A percentile compares a stretch with the other conserved stretches of the same genome.
These are phyloP conservation scores for Collybiopsis confluens DNA, from an alignment of 768 basidiomycete species.

Conservation along the genomic window DNA sequence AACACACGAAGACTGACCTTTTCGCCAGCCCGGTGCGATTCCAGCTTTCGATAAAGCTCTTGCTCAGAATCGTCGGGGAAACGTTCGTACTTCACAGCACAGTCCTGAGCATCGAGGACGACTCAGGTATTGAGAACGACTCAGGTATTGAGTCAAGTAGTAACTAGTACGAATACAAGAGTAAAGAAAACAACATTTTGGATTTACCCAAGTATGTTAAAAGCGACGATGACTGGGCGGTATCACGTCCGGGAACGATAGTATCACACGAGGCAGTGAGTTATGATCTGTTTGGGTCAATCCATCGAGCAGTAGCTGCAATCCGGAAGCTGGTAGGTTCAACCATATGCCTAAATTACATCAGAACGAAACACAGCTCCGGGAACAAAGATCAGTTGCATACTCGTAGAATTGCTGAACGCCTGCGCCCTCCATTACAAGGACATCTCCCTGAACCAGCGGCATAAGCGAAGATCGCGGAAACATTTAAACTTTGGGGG, in stretches of 20 bases:
- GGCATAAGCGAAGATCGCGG: constrained; percentile 7
- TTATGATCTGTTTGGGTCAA: constrained; percentile 19
- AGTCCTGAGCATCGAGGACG: constrained; percentile 1
- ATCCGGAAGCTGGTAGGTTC: constrained; percentile 72
- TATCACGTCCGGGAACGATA: too few species aligned
- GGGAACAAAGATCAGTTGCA: constrained; percentile 3
- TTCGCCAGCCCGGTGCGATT: neutral
- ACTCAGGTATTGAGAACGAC: neutral
- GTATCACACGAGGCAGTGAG: neutral
- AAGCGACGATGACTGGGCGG: too few species aligned
- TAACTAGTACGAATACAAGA: too few species aligned
- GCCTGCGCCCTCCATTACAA: constrained; percentile 71
- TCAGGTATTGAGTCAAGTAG: too few species aligned
- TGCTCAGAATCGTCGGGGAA: neutral
- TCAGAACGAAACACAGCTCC: neutral
- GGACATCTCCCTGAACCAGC: constrained; percentile 59
- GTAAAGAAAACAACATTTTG: too few species aligned
- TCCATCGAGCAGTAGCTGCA: constrained; percentile 73
- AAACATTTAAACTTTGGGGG: neutral
- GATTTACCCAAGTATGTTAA: too few species aligned
- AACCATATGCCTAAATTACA: constrained; percentile 60
- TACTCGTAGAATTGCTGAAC: constrained; percentile 73
- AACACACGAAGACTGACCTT: neutral
- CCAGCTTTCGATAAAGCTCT: neutral
- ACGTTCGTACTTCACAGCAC: constrained; percentile 1